These are phyloP conservation scores for Erigeron canadensis DNA, from an alignment of 129 eudicot genomes.

Conservation along the genomic window DNA sequence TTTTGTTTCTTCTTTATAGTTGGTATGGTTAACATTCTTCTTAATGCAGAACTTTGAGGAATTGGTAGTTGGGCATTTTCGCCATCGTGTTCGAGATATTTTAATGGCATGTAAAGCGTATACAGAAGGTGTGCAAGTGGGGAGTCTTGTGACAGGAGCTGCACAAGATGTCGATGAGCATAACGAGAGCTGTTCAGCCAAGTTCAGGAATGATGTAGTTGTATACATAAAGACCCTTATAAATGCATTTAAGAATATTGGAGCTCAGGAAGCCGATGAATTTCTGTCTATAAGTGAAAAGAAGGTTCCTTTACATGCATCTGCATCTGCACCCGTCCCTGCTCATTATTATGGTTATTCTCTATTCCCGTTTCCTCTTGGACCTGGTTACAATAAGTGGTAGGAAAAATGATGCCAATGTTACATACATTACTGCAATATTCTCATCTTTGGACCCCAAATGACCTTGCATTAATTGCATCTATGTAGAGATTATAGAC, in stretches of 20 bases:
- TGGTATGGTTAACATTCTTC: background rate
- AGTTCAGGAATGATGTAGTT: conserved; percentile 39
- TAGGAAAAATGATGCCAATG: background rate
- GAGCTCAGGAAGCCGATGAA: conserved; percentile 59
- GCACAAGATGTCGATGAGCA: conserved; percentile 60
- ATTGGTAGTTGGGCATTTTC: conserved; percentile 72
- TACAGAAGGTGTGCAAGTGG: conserved; percentile 70
- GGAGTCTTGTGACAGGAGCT: conserved; percentile 62
- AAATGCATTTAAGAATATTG: conserved; percentile 44
- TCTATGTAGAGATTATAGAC: background rate
- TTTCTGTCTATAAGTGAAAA: conserved; percentile 32
- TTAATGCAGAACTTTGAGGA: conserved; percentile 70
- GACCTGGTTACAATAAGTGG: too few species aligned
- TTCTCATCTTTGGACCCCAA: background rate
- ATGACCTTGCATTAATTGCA: too few species aligned
- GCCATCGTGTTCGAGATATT: conserved; percentile 47
- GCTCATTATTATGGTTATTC: background rate
- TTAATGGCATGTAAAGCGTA: conserved; percentile 77
- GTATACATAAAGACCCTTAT: conserved; percentile 38
- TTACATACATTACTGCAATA: background rate
- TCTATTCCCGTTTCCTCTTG: background rate
- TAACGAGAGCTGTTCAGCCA: conserved; percentile 45
- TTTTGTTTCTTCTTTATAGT: background rate
- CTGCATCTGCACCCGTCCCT: background rate
- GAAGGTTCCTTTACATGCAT: background rate